Conservation (phyloP, 2,329 filamentous ascomycete species). For the Nigrospora oryzae region DNA sequence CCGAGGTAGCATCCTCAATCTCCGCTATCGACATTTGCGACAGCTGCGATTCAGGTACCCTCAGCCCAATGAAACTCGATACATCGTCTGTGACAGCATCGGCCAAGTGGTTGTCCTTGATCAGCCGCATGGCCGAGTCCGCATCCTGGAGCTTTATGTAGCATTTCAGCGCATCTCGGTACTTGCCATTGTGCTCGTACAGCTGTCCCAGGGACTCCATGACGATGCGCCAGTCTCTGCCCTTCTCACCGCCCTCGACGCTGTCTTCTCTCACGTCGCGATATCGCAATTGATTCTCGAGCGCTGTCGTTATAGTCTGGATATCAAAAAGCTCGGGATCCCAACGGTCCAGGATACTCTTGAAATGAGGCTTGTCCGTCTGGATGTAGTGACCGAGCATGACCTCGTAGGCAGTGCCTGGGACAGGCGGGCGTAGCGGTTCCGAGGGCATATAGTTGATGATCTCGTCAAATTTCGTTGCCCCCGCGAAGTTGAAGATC, state of each 20-base stretch:
- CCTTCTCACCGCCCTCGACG: constrained; percentile 62
- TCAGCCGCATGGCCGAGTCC: constrained; percentile 77
- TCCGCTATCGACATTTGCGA: constrained; percentile 59
- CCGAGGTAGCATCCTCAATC: constrained; percentile 69
- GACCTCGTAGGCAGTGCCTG: constrained; percentile 78
- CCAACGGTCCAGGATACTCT: constrained; percentile 76
- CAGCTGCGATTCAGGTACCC: constrained; percentile 66
- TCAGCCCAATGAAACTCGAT: constrained; percentile 75
- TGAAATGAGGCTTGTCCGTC: constrained; percentile 65
- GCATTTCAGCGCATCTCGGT: constrained; percentile 76
- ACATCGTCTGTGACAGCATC: constrained; percentile 87
- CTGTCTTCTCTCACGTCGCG: constrained; percentile 69
- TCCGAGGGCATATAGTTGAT: constrained; percentile 72
- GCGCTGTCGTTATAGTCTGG: constrained; percentile 62
- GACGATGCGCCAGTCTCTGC: constrained; percentile 83
- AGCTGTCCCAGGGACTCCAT: constrained; percentile 78
- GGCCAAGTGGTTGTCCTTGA: constrained; percentile 81
- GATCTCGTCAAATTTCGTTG: constrained; percentile 83
- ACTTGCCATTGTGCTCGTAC: constrained; percentile 72
- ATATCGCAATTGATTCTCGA: constrained; percentile 75
- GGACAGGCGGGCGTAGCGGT: constrained; percentile 69
- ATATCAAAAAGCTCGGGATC: constrained; percentile 77
- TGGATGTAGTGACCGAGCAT: constrained; percentile 84
- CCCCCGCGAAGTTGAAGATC: constrained; percentile 86
- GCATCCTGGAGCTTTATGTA: constrained; percentile 90